A percentile compares a stretch with the other conserved stretches of the same genome.
These are phyloP conservation scores for Suillus hirtellus DNA, from an alignment of 768 basidiomycete species.

Conservation along the genomic window DNA sequence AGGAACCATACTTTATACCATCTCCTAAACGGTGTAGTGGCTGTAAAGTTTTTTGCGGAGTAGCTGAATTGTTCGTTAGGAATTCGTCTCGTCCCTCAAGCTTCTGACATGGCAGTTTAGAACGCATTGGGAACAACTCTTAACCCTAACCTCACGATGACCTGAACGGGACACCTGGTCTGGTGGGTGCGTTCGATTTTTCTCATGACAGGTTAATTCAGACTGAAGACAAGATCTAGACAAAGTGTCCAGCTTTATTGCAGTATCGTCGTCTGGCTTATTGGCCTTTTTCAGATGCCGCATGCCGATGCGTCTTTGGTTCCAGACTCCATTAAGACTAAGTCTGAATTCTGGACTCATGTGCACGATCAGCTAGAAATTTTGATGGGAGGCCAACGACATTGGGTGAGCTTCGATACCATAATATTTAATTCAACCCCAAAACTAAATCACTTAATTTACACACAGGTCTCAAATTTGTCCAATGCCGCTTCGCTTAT, in stretches of 20 bases:
- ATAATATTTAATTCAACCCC: constrained; percentile 2
- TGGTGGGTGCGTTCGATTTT: not conserved
- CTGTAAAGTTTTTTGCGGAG: not conserved
- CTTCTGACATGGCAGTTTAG: not conserved
- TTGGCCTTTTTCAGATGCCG: constrained; percentile 49
- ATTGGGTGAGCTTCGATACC: constrained; percentile 62
- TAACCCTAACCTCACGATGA: constrained; percentile 5
- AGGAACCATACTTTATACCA: not conserved
- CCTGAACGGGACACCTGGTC: not conserved
- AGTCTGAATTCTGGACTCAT: constrained; percentile 80
- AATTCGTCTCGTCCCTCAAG: not conserved
- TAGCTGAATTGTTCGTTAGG: not conserved
- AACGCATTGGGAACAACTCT: not conserved
- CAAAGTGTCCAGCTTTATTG: not conserved
- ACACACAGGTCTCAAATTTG: constrained; percentile 76
- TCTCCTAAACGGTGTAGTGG: constrained; percentile 3
- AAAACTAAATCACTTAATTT: constrained; percentile 7
- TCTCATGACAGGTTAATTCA: constrained; percentile 1
- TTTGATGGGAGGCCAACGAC: constrained; percentile 65
- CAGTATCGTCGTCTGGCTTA: not conserved
- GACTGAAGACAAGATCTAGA: not conserved
- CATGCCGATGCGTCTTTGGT: constrained; percentile 82
- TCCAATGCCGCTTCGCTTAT: constrained; percentile 83
- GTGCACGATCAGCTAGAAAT: constrained; percentile 60
- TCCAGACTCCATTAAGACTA: constrained; percentile 68